Conservation (phyloP, 345 rosid species). For the Citrus sinensis region DNA sequence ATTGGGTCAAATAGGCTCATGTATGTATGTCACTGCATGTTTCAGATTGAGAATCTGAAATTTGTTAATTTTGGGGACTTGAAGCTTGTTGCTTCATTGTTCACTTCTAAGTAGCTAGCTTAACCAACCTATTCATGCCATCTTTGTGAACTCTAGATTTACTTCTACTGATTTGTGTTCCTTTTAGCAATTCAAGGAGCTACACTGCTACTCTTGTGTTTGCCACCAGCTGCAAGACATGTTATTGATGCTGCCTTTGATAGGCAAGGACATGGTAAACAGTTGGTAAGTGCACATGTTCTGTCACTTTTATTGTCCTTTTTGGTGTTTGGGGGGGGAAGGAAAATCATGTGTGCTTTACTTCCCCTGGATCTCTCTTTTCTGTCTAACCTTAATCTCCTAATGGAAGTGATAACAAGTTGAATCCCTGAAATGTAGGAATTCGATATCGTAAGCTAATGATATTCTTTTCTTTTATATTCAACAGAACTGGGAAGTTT, state of each 20-base stretch:
- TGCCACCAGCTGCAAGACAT: constrained; percentile 70
- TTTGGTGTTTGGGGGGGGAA: too few relatives aligned
- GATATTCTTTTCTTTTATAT: too few relatives aligned
- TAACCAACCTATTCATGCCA: background rate
- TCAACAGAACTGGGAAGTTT: too few relatives aligned
- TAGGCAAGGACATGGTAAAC: constrained; percentile 65
- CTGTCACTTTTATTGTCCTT: background rate
- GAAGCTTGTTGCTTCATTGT: background rate
- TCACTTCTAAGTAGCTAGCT: background rate
- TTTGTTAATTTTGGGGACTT: background rate
- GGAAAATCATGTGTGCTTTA: background rate
- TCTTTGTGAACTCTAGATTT: background rate
- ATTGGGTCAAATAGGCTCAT: constrained; percentile 77
- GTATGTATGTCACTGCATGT: constrained; percentile 45
- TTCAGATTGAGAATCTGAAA: background rate
- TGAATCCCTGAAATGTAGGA: background rate
- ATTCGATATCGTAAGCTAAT: too few relatives aligned
- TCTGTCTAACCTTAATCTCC: background rate
- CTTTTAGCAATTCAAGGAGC: constrained; percentile 72
- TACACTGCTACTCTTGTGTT: constrained; percentile 46
- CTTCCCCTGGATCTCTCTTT: background rate
- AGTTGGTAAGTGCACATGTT: constrained; percentile 57
- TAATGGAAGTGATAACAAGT: background rate
- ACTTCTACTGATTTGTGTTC: constrained; percentile 12
- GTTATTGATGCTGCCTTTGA: constrained; percentile 72